Conservation (phyloP, 805 yeast species). For the Pichia exigua region DNA sequence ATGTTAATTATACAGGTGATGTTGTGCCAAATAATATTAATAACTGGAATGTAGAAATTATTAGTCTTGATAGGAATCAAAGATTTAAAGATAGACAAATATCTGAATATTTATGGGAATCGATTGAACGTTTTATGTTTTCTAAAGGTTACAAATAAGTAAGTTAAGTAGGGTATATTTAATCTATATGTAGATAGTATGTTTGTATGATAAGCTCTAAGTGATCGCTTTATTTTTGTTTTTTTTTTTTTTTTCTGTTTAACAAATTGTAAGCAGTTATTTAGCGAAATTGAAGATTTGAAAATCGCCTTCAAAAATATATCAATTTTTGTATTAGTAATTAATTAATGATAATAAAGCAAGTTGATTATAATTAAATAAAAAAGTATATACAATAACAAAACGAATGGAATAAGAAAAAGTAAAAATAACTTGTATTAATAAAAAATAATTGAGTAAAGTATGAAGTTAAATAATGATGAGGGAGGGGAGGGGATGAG, state of each 20-base stretch:
- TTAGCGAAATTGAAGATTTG: too few species aligned
- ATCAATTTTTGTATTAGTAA: background rate
- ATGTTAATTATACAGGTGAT: slow-evolving; percentile 70
- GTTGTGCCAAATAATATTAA: slow-evolving; percentile 63
- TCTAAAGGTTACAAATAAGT: slow-evolving; percentile 49
- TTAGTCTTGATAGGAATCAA: slow-evolving; percentile 70
- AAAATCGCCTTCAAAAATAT: too few species aligned
- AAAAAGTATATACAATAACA: background rate
- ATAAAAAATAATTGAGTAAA: background rate
- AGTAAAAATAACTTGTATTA: background rate
- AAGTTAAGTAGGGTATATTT: too few species aligned
- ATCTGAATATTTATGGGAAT: slow-evolving; percentile 78
- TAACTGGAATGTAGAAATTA: slow-evolving; percentile 83
- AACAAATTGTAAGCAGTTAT: too few species aligned
- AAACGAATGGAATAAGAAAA: background rate
- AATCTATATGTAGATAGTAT: too few species aligned
- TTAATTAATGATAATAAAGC: background rate
- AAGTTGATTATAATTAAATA: background rate
- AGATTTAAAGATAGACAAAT: slow-evolving; percentile 87
- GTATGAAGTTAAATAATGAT: background rate
- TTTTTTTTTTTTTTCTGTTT: too few species aligned
- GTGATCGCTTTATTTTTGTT: too few species aligned
- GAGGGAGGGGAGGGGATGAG: background rate
- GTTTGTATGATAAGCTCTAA: too few species aligned
- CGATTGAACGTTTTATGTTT: slow-evolving; percentile 64